Percentiles rank a stretch among this genome's conserved stretches.
phyloP scores from a whole-genome alignment of 2,329 filamentous ascomycete genomes.

The Fusarium ambrosium region DNA sequence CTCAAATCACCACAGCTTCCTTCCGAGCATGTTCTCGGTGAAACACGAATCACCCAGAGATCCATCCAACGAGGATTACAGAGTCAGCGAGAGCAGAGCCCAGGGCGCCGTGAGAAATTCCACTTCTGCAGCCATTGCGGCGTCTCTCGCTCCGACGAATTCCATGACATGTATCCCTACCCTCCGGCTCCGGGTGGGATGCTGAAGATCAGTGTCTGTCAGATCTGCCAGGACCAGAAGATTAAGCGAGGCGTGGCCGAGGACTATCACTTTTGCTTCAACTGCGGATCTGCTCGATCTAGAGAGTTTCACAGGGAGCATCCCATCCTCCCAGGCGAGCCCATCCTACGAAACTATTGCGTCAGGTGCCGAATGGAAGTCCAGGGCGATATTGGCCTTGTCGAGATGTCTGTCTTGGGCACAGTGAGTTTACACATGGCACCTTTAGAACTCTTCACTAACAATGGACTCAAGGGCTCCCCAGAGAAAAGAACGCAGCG shows the following conservation, averaged over 20 bases:
- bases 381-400: conserved; percentile 39
- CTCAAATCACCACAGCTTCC: background rate
- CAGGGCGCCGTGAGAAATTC: conserved; percentile 36
- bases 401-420: conserved; percentile 46
- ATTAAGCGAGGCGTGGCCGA: conserved; percentile 41
- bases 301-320: conserved; percentile 53
- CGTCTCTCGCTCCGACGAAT: conserved; percentile 50
- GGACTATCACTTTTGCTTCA: conserved; percentile 58
- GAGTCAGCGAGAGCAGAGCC: conserved; percentile 35
- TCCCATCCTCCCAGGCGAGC: conserved; percentile 40
- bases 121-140: conserved; percentile 57
- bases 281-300: conserved; percentile 58
- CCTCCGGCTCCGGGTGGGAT: conserved; percentile 27
- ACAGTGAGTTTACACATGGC: conserved; percentile 39
- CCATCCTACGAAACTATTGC: conserved; percentile 53
- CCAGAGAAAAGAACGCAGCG: background rate
- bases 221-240: conserved; percentile 49
- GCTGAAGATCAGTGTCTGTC: conserved; percentile 53
- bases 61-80: background rate
- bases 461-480: conserved; percentile 9
- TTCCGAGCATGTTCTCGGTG: background rate
- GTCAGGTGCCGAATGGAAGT: conserved; percentile 45
- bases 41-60: background rate
- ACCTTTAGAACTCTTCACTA: conserved; percentile 10
- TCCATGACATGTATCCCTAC: conserved; percentile 53